A percentile compares a stretch with the other conserved stretches of the same genome.
Conservation (phyloP, 176 grass and related monocot genomes). For the Oryza glaberrima region DNA sequence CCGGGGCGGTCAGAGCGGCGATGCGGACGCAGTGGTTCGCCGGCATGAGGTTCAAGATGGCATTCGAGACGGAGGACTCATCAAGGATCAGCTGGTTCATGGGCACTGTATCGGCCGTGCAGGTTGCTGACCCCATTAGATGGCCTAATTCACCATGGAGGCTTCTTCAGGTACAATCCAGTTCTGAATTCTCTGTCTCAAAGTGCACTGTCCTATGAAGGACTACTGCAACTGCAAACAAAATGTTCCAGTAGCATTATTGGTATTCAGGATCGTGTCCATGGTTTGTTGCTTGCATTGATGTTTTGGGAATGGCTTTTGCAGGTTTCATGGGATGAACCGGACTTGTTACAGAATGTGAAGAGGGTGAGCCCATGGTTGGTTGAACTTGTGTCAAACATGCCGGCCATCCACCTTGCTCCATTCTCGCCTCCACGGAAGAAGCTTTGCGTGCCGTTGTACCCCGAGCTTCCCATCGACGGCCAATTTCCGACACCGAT, state of each 20-base stretch:
- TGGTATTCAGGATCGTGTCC: neutral
- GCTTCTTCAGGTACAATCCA: constrained; percentile 73
- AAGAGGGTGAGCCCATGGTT: constrained; percentile 93
- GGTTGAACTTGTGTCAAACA: constrained; percentile 83
- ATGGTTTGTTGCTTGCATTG: constrained; percentile 26
- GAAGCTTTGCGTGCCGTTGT: constrained; percentile 68
- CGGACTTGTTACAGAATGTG: constrained; percentile 97
- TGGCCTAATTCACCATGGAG: constrained; percentile 96
- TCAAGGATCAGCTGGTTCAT: constrained; percentile 98
- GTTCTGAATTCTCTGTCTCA: neutral
- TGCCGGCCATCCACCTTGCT: constrained; percentile 71
- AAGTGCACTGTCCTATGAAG: constrained; percentile 25
- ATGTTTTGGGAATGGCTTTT: constrained; percentile 22
- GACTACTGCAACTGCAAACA: constrained; percentile 11
- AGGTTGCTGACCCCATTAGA: constrained; percentile 73
- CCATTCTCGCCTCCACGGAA: constrained; percentile 93
- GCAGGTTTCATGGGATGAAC: constrained; percentile 96
- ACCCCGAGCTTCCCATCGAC: constrained; percentile 58
- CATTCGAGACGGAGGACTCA: constrained; percentile 94
- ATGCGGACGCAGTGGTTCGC: constrained; percentile 78
- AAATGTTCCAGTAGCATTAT: neutral
- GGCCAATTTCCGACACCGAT: constrained; percentile 55
- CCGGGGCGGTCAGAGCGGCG: constrained; percentile 55
- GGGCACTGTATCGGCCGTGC: constrained; percentile 78
- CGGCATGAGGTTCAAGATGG: constrained; percentile 97